Percentiles rank a stretch among this genome's conserved stretches.
phyloP scores from a whole-genome alignment of 208 protist genomes.

The Paratrypanosoma confusum region DNA sequence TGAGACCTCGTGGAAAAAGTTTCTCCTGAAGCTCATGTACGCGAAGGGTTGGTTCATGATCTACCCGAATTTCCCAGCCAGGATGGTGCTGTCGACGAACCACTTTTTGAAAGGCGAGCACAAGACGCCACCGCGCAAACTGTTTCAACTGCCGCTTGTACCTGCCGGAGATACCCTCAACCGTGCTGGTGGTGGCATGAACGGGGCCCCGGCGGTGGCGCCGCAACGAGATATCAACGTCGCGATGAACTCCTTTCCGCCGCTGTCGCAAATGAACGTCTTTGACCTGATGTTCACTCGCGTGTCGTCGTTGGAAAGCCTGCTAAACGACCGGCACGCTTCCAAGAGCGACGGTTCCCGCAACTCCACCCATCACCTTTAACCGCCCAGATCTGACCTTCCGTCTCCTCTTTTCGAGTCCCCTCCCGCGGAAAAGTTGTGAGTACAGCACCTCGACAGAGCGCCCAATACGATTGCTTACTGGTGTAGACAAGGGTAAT shows the following conservation, averaged over 20 bases:
- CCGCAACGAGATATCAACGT: not conserved
- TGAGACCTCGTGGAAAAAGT: constrained; percentile 29
- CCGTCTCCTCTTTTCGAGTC: no score
- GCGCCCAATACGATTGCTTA: no score
- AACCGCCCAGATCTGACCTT: no score
- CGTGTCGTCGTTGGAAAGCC: constrained; percentile 1
- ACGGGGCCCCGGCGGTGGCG: no score
- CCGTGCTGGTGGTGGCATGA: no score
- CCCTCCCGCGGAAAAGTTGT: no score
- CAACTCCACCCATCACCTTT: no score
- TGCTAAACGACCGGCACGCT: not conserved
- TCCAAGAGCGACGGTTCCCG: no score
- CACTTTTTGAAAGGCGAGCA: constrained; percentile 15
- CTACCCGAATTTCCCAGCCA: constrained; percentile 21
- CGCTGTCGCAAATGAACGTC: constrained; percentile 6
- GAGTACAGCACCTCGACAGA: no score
- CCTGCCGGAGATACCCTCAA: not conserved
- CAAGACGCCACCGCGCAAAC: constrained; percentile 5
- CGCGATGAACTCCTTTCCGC: constrained; percentile 1
- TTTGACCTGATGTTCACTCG: constrained; percentile 14
- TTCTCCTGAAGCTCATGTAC: constrained; percentile 26
- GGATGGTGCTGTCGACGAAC: constrained; percentile 21
- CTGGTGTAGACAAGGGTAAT: no score
- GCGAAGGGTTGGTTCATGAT: constrained; percentile 24
- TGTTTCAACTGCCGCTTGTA: constrained; percentile 11